Base-by-base conservation (phyloP, 163 green algal species). In the Chlorella variabilis region DNA sequence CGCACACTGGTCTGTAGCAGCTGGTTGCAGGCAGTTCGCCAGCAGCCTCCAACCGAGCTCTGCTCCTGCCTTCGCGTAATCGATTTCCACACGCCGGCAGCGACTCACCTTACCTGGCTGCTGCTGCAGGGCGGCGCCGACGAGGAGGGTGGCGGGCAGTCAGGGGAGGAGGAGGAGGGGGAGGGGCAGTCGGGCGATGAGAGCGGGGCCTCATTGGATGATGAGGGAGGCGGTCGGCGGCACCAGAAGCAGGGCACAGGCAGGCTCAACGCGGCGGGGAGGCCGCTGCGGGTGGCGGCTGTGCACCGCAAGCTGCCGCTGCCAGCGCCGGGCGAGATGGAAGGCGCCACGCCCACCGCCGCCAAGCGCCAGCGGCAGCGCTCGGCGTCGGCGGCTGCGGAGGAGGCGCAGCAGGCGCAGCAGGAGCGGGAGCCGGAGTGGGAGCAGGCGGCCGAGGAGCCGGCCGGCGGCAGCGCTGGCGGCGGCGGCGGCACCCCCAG, bases 271-370 rank as follows among this genome's bases (percentile, higher is more conserved):
- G 59, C 59, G 29, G 59, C 59, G 7, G 59, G 59, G 8, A 11
- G 59, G n/a, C 59, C 59, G n/a, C 59, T 67, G n/a, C n/a, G 59
- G 5, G 59, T 67, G 59, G 59, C 59, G 27, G 59, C 59, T 13
- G n/a, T 38, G 59, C 27, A 6, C 6, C 59, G 59, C 59, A 67
- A 67, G 59, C 59, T 67, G n/a, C 59, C 59, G 59, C 59, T 67
- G 59, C 59, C 59, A 20, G 59, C 59, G 4, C 59, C 59, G 18
- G 59, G 59, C n/a, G 59, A 67, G 18, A 27, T 38, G 27, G 59
- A 38, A 20, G 59, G 4, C 7, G 18, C 27, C 29, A 20, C 20
- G 5, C 59, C 59, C 6, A 21, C n/a, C 8, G 59, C 59, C n/a
- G 59, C 17, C 59, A 67, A 38, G 59, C 54, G 15, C 15, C 36